Evolutionary conservation across 108 stramenopile species (phyloP).

Genomic region (Cyclotella sp.): DNA sequence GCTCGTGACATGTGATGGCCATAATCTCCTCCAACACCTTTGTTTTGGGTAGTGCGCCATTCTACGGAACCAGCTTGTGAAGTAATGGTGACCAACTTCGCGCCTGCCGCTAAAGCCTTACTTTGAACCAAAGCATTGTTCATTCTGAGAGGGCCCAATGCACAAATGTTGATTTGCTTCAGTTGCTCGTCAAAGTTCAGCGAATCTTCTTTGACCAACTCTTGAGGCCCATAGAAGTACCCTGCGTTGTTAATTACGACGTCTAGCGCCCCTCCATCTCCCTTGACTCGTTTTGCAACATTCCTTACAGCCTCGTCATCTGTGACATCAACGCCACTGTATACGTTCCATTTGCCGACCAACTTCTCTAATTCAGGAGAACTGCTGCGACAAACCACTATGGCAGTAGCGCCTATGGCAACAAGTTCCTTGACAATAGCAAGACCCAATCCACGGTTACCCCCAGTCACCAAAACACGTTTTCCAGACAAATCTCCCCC

Average conservation of each 20-base stretch:
- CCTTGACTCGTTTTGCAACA: conserved; percentile 67
- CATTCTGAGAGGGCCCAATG: conserved; percentile 87
- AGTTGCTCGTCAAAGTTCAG: conserved; percentile 89
- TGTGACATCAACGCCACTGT: conserved; percentile 84
- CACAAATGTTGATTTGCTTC: conserved; percentile 92
- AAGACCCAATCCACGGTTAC: conserved; percentile 87
- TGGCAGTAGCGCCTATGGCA: conserved; percentile 76
- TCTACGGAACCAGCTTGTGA: conserved; percentile 90
- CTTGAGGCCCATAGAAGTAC: conserved; percentile 84
- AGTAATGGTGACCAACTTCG: conserved; percentile 86
- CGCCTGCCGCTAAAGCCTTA: conserved; percentile 71
- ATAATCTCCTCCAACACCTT: conserved; percentile 81
- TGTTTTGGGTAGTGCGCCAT: conserved; percentile 85
- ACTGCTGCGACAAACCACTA: conserved; percentile 72
- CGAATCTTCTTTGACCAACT: conserved; percentile 70
- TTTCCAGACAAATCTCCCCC: conserved; percentile 71
- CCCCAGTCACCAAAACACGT: conserved; percentile 87
- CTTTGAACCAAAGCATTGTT: conserved; percentile 70
- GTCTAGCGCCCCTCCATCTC: conserved; percentile 77
- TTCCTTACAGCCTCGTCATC: conserved; percentile 75
- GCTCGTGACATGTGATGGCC: conserved; percentile 95
- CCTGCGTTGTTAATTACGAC: conserved; percentile 90
- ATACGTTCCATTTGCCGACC: conserved; percentile 76
- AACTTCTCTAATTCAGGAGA: conserved; percentile 63
- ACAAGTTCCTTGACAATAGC: conserved; percentile 82